Evolutionary conservation across 176 grass and related monocot species (phyloP), one percentile per base, ranked within the genome.

Genomic region (Avena atlantica): DNA sequence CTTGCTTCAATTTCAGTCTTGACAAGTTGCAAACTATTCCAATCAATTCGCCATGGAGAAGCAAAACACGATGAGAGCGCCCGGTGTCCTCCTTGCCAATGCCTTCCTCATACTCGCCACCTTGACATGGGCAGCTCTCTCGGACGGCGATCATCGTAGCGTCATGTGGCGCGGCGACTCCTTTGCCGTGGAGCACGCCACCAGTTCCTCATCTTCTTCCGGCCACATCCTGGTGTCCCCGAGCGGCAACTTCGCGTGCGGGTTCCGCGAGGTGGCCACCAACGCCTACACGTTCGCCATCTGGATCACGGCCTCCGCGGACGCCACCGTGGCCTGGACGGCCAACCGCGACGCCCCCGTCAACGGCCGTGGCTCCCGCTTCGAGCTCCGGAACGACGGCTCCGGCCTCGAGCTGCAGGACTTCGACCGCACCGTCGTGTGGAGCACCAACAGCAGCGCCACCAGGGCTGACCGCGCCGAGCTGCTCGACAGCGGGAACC

Each of bases 331-430:
- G 9, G 84, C 77, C 27, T 97, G 94, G 94, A 75, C 84, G 6
- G 94, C 94, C 29, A 94, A 93, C 68, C 89, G 89, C 65, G 89
- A 93, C 76, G 74, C 24, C 15, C 91, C 85, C 12, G 92, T 96
- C 2, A 94, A 97, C 78, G 92, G 94, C 80, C n/a, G 81, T 19
- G 85, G 94, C 24, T 94, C 89, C 20, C 36, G 85, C 12, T 21
- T 83, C 14, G 60, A 67, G 29, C 25, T 94, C 40, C 69, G 36
- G 4, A 68, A 6, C 13, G 85, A 90, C 37, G 85, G 92, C 0
- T 44, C 69, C 50, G 27, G 64, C 10, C 57, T 93, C 12, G 74
- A 62, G 15, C 85, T 96, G 3, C 74, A 37, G 0, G 92, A 96
- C 90, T 86, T 88, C 70, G 53, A 92, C 77, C 87, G 91, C 75